These are phyloP conservation scores for Beauveria sp. DNA, from an alignment of 2,329 filamentous ascomycete species.

Conservation along the genomic window DNA sequence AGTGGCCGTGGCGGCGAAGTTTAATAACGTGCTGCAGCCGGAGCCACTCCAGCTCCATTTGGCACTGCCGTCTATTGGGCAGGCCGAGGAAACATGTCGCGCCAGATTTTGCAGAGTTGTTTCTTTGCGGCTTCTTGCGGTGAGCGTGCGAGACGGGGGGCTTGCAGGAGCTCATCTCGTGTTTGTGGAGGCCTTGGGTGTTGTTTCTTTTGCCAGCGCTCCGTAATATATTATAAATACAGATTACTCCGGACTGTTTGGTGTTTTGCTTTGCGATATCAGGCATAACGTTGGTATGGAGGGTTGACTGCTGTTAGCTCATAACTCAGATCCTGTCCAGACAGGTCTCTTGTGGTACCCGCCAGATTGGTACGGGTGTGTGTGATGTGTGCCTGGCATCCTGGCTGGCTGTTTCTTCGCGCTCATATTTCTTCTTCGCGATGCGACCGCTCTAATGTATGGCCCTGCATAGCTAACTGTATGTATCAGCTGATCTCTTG, in stretches of 20 bases:
- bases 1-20: not conserved
- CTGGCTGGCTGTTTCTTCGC: no score
- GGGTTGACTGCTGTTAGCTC: no score
- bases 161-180: not conserved
- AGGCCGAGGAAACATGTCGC: not conserved
- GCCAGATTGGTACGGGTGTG: no score
- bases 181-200: not conserved
- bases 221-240: not conserved
- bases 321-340: no score
- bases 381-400: no score
- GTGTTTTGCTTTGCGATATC: no score
- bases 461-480: no score
- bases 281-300: no score
- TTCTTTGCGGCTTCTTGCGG: constrained; percentile 4
- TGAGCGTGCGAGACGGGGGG: not conserved
- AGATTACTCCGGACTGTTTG: not conserved
- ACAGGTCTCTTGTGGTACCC: no score
- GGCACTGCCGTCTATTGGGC: not conserved
- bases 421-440: no score
- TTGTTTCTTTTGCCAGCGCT: not conserved
- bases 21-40: constrained; percentile 10
- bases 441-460: no score
- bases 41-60: constrained; percentile 8
- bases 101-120: not conserved
- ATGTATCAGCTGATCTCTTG: no score